Evolutionary conservation across 1,139 yeast genomes (phyloP).

Genomic region (Scheffersomyces lignicola): DNA sequence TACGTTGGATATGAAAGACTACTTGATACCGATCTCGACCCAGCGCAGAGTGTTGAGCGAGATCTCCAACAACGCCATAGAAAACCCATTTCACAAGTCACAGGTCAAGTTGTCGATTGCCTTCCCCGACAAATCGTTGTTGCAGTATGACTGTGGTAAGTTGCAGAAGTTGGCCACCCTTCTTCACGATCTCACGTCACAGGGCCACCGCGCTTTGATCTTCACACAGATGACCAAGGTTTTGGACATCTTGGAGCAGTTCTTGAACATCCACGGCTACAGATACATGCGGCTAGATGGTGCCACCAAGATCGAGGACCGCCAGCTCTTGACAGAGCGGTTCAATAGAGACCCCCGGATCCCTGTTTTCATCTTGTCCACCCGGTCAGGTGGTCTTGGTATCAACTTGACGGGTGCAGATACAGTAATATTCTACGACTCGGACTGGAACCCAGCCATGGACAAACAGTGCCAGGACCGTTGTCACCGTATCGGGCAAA

Average conservation of each 20-base stretch:
- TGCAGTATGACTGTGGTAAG: slow-evolving; percentile 97
- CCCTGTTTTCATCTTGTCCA: slow-evolving; percentile 89
- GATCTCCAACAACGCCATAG: slow-evolving; percentile 40
- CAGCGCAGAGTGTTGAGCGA: slow-evolving; percentile 33
- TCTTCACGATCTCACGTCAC: slow-evolving; percentile 72
- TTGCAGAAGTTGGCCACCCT: slow-evolving; percentile 78
- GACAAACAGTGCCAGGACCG: slow-evolving; percentile 99
- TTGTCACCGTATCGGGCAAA: slow-evolving; percentile 98
- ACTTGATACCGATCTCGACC: slow-evolving; percentile 44
- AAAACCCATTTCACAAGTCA: slow-evolving; percentile 72
- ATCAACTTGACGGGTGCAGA: slow-evolving; percentile 98
- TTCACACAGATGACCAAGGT: slow-evolving; percentile 99
- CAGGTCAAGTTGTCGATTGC: slow-evolving; percentile 90
- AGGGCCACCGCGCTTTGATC: slow-evolving; percentile 91
- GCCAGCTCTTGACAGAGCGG: slow-evolving; percentile 90
- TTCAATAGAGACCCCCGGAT: slow-evolving; percentile 85
- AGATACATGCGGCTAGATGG: slow-evolving; percentile 95
- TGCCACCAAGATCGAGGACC: slow-evolving; percentile 94
- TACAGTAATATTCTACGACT: slow-evolving; percentile 97
- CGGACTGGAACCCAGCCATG: slow-evolving; percentile 99
- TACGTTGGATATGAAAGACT: slow-evolving; percentile 69
- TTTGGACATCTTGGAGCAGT: slow-evolving; percentile 88
- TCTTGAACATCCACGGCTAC: slow-evolving; percentile 91
- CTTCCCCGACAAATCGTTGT: slow-evolving; percentile 89
- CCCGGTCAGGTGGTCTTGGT: slow-evolving; percentile 98